Evolutionary conservation across 345 rosid genomes (phyloP), one percentile per base, ranked within the genome.

Genomic region (Eutrema heterophyllum): DNA sequence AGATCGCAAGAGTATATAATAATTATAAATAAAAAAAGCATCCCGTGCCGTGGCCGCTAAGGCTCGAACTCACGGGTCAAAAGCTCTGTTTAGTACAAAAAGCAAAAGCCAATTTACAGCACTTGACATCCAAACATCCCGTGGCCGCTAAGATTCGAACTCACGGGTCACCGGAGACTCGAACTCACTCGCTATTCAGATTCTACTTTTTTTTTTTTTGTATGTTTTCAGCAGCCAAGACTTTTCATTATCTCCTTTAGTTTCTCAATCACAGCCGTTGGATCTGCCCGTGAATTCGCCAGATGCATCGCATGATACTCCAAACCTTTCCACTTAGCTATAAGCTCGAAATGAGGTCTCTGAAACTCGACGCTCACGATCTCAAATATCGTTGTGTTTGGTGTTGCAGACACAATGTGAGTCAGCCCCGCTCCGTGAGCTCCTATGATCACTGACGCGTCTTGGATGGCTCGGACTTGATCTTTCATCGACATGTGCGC

Each of bases 371-470:
- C 66, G 74, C 96, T 87, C 6, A 92, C 67, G 24, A 95, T 85
- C 85, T 92, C 98, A 10, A 95, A 84, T 68, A 95, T 83, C 49
- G 93, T 90, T 11, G 98, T 90, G 80, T 87, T 84, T 32, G 97
- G 89, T 15, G 85, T 81, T 3, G 98, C 97, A 4, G 97, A 88
- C 15, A 95, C 90, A 5, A 88, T 87, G 77, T 95, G 98, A 15
- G 99, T 92, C 21, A 92, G 86, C 27, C 99, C 99, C 3, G 99
- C 97, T 33, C 99, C 99, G 51, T 95, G 99, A 72, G 99, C 99
- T 62, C 97, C 89, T 48, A 95, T 82, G 58, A 95, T 88, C 75
- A 95, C 93, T 0, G 97, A 95, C 9, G 99, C 99, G 40, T 89
- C 98, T 81, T 92, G 97, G 72, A 92, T 86, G 64, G 92, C 88